Conservation (phyloP, 306 rosid genomes). For the Canavalia ensiformis region DNA sequence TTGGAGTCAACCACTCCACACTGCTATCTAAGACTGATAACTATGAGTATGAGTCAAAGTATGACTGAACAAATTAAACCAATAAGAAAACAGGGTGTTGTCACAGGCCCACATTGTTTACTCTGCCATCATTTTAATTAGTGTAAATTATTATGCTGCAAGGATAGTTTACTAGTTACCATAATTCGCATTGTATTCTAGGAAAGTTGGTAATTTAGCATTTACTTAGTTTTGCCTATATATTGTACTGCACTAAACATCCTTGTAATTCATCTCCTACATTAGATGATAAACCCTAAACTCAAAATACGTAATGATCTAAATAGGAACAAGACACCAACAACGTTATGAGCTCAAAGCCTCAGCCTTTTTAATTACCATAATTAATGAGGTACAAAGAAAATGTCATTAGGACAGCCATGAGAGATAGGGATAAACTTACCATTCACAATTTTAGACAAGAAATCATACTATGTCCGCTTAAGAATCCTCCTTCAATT, state of each 20-base stretch:
- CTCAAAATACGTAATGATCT: background rate
- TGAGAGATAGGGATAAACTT: constrained; percentile 41
- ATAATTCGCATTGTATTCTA: background rate
- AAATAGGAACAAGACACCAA: background rate
- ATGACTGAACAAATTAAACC: background rate
- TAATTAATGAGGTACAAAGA: background rate
- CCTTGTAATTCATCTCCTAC: background rate
- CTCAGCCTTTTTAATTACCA: background rate
- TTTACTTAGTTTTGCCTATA: background rate
- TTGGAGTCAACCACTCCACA: background rate
- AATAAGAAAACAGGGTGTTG: background rate
- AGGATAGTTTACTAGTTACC: background rate
- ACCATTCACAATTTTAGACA: constrained; percentile 44
- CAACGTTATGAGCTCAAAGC: background rate
- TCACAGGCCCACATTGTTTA: background rate
- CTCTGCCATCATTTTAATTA: background rate
- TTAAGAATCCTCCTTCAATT: constrained; percentile 71
- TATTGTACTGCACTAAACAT: background rate
- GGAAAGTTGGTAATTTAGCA: background rate
- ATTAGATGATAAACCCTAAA: background rate
- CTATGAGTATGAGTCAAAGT: background rate
- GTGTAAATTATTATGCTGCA: background rate
- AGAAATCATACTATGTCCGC: constrained; percentile 5
- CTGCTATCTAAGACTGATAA: background rate
- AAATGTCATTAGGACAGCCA: constrained; percentile 18